Base-by-base conservation (phyloP, 441 rosid species). In the Populus tomentosa region DNA sequence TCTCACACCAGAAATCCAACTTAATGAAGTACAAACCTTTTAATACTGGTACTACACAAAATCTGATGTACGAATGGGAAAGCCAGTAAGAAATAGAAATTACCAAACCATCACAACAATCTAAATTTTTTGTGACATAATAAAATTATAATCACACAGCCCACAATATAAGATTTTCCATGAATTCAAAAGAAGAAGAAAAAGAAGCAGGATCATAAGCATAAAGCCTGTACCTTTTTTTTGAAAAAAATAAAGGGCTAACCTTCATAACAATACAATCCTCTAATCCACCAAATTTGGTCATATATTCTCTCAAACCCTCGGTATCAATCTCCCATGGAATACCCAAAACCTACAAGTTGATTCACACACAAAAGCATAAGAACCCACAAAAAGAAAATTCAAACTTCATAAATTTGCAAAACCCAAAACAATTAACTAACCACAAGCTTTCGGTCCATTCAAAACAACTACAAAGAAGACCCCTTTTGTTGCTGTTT, bases 381-480 rank as follows among this genome's bases (percentile, higher is more conserved):
- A 69, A 72, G 75, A 0, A 13, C 21, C 1, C 2, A 81, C 35
- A 10, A 46, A 10, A 7, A n/a, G 23, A 72, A 8, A 32, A 10
- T 26, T 18, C 18, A 13, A 71, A 10, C 6, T 23, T 18, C 0
- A 28, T 13, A n/a, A 56, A 14, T 67, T 14, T 14, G 5, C 69
- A 10, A 35, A 36, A 35, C 5, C 50, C 26, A 1, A 2, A 4
- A 63, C 59, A 6, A 20, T 69, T 62, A 59, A 88, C 92, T 83
- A 80, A 95, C 99, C 99, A 95, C 98, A 82, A 95, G 99, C 93
- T 95, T 95, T 21, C 95, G 87, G 20, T 93, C 97, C 97, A 95
- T 93, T 61, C 10, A 4, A 61, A 75, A 71, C 24, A 53, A 71
- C 33, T 38, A 64, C 18, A 30, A 74, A 80, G 85, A 75, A 72